Evolutionary conservation across 148 eudicot species (phyloP).

Genomic region (Dianthus caryophyllus): DNA sequence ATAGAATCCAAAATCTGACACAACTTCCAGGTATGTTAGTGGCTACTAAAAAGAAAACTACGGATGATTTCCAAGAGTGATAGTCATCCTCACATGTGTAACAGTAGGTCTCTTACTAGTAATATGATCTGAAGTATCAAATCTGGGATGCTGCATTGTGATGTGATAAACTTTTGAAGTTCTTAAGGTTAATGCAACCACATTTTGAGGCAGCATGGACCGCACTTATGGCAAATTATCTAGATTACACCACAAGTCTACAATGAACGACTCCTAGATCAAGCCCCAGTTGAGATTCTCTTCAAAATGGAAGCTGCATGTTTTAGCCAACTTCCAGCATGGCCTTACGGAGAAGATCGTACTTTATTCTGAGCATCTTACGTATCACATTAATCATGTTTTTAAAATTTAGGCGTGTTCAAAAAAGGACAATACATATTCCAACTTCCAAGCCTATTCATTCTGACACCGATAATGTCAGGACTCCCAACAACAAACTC

Average conservation of each 20-base stretch:
- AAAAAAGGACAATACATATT: background rate
- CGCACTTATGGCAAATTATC: too few species aligned
- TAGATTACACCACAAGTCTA: too few species aligned
- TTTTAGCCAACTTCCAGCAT: background rate
- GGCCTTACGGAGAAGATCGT: background rate
- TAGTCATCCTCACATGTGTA: background rate
- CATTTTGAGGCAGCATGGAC: too few species aligned
- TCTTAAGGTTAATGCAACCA: too few species aligned
- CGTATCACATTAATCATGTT: background rate
- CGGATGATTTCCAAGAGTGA: background rate
- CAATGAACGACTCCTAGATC: too few species aligned
- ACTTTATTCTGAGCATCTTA: background rate
- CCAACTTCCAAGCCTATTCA: background rate
- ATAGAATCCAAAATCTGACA: background rate
- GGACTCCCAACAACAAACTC: background rate
- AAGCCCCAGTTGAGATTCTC: too few species aligned
- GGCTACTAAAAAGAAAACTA: background rate
- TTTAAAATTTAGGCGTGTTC: background rate
- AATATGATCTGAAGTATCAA: background rate
- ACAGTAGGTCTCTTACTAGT: background rate
- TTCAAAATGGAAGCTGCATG: too few species aligned
- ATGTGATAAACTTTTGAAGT: too few species aligned
- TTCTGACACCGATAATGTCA: background rate
- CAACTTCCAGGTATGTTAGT: background rate
- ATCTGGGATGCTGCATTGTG: too few species aligned